Evolutionary conservation across 2,329 filamentous ascomycete genomes (phyloP), one percentile per base, ranked within the genome.

Genomic region (Chaetomium olivaceum): DNA sequence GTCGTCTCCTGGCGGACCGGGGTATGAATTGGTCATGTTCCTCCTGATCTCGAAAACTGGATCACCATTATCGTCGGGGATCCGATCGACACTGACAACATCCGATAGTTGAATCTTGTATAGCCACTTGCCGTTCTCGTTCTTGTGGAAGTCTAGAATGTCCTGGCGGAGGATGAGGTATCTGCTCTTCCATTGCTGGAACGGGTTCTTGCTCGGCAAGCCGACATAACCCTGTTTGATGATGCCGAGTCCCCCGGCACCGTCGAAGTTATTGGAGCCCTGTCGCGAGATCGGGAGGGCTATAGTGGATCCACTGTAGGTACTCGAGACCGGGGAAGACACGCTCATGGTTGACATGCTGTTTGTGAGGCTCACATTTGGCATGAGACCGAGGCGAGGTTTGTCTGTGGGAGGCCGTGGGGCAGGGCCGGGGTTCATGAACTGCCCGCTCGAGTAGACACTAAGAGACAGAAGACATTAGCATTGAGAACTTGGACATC

Each of bases 341-440:
- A 95, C 83, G 74, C 85, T 89, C 83, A 94, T 87, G 74, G 89
- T 90, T 66, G 89, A 90, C 82, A 94, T 92, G 79, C 89, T 93
- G 69, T 89, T 90, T n/a, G 71, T 56, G 29, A 73, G 70, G 57
- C 68, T 72, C 73, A 87, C 86, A 76, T 87, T 91, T 68, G 89
- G 93, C 51, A 91, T 92, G 67, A 96, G 84, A 73, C 89, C 89
- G 71, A 97, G 87, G 75, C 91, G 89, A 67, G 93, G 91, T 73
- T 91, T 88, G 75, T 95, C 91, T 67, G 86, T 89, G 23, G 94
- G 95, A 67, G 95, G 94, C 74, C 91, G 90, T 71, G 95, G 95
- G 71, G 95, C 94, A 73, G 95, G 94, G 70, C 95, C 93, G 68
- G 95, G 93, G 79, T 98, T 98, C 91, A 98, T 96, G 81, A 98